Conservation (phyloP, 805 yeast species). For the Kodamaea lidongshanica region DNA sequence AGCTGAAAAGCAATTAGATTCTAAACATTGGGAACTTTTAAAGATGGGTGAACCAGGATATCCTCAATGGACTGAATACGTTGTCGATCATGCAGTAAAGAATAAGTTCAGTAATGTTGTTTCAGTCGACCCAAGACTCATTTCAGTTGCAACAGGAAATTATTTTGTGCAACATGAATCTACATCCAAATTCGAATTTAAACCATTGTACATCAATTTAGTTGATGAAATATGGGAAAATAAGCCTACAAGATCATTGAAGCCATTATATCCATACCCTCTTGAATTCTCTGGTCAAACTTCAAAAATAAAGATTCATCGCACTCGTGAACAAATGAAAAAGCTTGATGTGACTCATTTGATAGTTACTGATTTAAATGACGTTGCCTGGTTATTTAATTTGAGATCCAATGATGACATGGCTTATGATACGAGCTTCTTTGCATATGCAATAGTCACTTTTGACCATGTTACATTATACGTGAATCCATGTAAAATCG, state of each 20-base stretch:
- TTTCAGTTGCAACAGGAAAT: slow-evolving; percentile 46
- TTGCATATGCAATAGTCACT: slow-evolving; percentile 48
- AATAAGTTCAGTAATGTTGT: slow-evolving; percentile 46
- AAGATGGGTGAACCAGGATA: slow-evolving; percentile 72
- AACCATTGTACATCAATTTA: slow-evolving; percentile 28
- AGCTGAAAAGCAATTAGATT: slow-evolving; percentile 76
- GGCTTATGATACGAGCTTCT: slow-evolving; percentile 82
- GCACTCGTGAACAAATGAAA: slow-evolving; percentile 28
- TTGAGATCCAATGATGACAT: slow-evolving; percentile 73
- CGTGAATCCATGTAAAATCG: slow-evolving; percentile 42
- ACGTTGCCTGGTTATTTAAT: slow-evolving; percentile 86
- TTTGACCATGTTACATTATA: slow-evolving; percentile 42
- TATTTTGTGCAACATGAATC: slow-evolving; percentile 25
- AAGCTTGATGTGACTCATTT: slow-evolving; percentile 26
- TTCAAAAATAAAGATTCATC: slow-evolving; percentile 23
- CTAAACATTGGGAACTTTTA: slow-evolving; percentile 64
- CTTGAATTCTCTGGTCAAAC: slow-evolving; percentile 30
- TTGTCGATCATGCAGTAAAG: slow-evolving; percentile 48
- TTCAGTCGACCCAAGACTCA: slow-evolving; percentile 78
- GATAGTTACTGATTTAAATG: slow-evolving; percentile 72
- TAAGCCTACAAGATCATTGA: slow-evolving; percentile 28
- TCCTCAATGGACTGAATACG: slow-evolving; percentile 77
- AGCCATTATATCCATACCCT: slow-evolving; percentile 26
- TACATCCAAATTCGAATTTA: slow-evolving; percentile 21
- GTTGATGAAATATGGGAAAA: slow-evolving; percentile 36